A percentile compares a stretch with the other conserved stretches of the same genome.
Evolutionary conservation across 805 yeast species (phyloP).

Genomic region (Myxozyma mucilagina): DNA sequence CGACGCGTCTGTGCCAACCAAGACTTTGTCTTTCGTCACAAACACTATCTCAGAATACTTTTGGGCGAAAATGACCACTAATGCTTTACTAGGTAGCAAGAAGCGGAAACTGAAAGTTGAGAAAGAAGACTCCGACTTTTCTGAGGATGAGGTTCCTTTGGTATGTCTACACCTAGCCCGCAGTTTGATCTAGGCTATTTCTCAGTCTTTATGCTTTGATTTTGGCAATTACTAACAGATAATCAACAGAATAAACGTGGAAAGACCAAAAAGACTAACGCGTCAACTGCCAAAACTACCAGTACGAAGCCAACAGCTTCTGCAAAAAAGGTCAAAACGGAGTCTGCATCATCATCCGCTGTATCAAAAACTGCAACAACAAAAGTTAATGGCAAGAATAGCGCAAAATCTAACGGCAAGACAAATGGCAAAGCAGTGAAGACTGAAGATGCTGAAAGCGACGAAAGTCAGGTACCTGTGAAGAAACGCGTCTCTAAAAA

Average conservation of each 20-base stretch:
- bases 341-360: neutral
- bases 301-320: neutral
- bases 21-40: neutral
- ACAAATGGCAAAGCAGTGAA: neutral
- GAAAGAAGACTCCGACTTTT: slow-evolving; percentile 1
- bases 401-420: slow-evolving; percentile 1
- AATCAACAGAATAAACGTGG: slow-evolving; percentile 4
- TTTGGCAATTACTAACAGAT: neutral
- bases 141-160: slow-evolving; percentile 19
- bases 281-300: neutral
- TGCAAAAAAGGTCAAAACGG: neutral
- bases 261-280: neutral
- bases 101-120: slow-evolving; percentile 9
- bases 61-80: neutral
- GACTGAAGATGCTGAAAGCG: neutral
- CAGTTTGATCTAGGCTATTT: neutral
- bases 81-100: neutral
- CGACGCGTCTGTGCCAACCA: slow-evolving; percentile 1
- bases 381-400: neutral
- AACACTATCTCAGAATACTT: neutral
- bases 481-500: slow-evolving; percentile 1
- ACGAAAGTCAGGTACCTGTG: neutral
- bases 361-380: slow-evolving; percentile 4
- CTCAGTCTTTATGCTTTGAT: neutral
- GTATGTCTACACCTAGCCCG: neutral